These are phyloP conservation scores for Pseudogymnoascus sp. DNA, from an alignment of 2,329 filamentous ascomycete species.

Conservation along the genomic window DNA sequence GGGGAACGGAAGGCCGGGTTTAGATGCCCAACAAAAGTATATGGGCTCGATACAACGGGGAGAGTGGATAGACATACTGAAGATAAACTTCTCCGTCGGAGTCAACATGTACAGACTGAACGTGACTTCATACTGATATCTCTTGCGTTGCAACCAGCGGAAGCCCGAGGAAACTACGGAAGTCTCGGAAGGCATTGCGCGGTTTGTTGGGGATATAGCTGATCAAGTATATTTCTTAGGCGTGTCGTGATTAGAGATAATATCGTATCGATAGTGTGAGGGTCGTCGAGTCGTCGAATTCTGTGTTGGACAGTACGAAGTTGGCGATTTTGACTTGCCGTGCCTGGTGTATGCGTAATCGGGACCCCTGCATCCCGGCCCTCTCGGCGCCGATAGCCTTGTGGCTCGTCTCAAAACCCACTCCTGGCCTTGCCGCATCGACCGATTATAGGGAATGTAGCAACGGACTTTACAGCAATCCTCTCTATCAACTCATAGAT, in stretches of 20 bases:
- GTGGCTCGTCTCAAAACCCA: background rate
- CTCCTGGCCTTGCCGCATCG: background rate
- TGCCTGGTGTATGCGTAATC: background rate
- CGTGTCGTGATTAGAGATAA: background rate
- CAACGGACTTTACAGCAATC: background rate
- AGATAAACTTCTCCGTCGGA: slow-evolving; percentile 89
- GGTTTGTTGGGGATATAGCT: background rate
- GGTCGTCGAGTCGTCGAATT: background rate
- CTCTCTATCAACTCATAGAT: background rate
- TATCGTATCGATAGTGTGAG: background rate
- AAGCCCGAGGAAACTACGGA: slow-evolving; percentile 33
- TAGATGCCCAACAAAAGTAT: background rate
- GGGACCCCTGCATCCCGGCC: background rate
- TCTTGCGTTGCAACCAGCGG: slow-evolving; percentile 85
- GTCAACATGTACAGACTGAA: slow-evolving; percentile 97
- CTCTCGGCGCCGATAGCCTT: slow-evolving; percentile 7
- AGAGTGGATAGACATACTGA: slow-evolving; percentile 58
- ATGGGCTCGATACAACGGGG: background rate
- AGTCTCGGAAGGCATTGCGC: slow-evolving; percentile 6
- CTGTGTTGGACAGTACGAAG: background rate
- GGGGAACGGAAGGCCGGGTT: background rate
- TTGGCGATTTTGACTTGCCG: slow-evolving; percentile 3
- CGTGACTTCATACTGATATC: slow-evolving; percentile 95
- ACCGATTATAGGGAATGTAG: background rate
- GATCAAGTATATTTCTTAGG: background rate